Percentiles rank a stretch among this genome's conserved stretches.
Evolutionary conservation across 257 asterid species (phyloP).

Genomic region (Salvia rosmarinus): DNA sequence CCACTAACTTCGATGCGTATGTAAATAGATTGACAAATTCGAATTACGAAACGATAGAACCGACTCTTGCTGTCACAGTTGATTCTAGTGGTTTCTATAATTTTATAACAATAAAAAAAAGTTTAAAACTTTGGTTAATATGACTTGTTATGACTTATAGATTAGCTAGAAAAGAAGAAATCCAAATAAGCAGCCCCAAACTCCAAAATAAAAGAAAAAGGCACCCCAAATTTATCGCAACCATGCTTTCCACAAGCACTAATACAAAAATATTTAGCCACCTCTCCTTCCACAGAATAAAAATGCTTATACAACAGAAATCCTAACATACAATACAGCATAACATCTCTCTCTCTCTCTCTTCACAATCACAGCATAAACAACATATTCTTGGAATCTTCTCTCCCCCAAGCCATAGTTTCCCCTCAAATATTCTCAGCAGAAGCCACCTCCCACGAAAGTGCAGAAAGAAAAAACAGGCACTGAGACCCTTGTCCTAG

Average conservation of each 20-base stretch:
- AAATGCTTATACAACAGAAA: conserved; percentile 22
- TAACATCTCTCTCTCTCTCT: conserved; percentile 16
- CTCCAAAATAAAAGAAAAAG: not conserved
- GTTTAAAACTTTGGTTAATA: not conserved
- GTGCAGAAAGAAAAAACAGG: conserved; percentile 25
- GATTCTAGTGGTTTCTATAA: too few relatives aligned
- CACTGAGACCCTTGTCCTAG: conserved; percentile 20
- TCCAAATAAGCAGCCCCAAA: not conserved
- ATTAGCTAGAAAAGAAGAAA: not conserved
- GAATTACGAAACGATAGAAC: too few relatives aligned
- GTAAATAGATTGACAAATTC: too few relatives aligned
- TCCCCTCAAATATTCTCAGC: conserved; percentile 33
- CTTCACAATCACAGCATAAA: conserved; percentile 37
- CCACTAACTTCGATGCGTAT: too few relatives aligned
- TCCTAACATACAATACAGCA: conserved; percentile 19
- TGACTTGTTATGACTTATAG: not conserved
- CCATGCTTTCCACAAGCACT: conserved; percentile 43
- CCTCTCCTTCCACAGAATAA: not conserved
- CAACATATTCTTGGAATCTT: conserved; percentile 69
- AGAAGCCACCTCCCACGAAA: conserved; percentile 40
- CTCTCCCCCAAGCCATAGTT: conserved; percentile 34
- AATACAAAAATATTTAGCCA: conserved; percentile 4
- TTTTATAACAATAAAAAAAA: not conserved
- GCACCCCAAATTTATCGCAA: conserved; percentile 10
- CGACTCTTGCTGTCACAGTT: too few relatives aligned